These are phyloP conservation scores for Acorus gramineus DNA, from an alignment of 106 monocot species.

Conservation along the genomic window DNA sequence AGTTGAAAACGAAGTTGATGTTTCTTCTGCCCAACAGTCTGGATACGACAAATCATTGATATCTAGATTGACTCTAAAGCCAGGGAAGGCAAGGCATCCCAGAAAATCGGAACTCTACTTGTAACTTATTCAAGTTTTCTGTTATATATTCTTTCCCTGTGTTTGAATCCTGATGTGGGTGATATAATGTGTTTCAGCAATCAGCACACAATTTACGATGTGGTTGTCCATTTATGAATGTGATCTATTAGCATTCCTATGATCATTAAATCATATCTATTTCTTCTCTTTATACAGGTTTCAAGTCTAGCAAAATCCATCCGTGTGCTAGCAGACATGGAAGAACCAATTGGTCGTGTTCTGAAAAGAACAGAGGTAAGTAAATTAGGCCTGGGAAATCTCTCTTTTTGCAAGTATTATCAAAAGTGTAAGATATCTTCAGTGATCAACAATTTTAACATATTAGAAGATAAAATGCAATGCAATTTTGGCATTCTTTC, in stretches of 20 bases:
- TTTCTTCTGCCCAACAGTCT: slow-evolving; percentile 54
- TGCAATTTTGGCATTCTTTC: not conserved
- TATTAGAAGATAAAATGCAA: too few relatives aligned
- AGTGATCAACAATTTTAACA: too few relatives aligned
- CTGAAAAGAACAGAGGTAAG: slow-evolving; percentile 62
- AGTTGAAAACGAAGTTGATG: slow-evolving; percentile 83
- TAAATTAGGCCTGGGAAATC: not conserved
- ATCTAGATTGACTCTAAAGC: slow-evolving; percentile 73
- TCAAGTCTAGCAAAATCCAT: slow-evolving; percentile 81
- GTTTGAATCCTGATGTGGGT: too few relatives aligned
- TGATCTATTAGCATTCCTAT: too few relatives aligned
- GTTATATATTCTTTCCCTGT: too few relatives aligned
- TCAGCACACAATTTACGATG: too few relatives aligned
- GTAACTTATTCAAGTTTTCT: too few relatives aligned
- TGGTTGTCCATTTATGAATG: too few relatives aligned
- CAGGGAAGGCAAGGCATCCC: slow-evolving; percentile 53
- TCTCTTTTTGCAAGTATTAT: not conserved
- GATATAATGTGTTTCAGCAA: too few relatives aligned
- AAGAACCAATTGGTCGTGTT: slow-evolving; percentile 69
- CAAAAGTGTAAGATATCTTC: too few relatives aligned
- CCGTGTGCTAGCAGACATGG: slow-evolving; percentile 82
- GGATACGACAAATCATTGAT: slow-evolving; percentile 74
- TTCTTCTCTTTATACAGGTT: slow-evolving; percentile 42
- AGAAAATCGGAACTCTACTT: not conserved
- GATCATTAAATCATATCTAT: not conserved